Conservation (phyloP, 495 filamentous ascomycete genomes). For the Xylaria grammica region DNA sequence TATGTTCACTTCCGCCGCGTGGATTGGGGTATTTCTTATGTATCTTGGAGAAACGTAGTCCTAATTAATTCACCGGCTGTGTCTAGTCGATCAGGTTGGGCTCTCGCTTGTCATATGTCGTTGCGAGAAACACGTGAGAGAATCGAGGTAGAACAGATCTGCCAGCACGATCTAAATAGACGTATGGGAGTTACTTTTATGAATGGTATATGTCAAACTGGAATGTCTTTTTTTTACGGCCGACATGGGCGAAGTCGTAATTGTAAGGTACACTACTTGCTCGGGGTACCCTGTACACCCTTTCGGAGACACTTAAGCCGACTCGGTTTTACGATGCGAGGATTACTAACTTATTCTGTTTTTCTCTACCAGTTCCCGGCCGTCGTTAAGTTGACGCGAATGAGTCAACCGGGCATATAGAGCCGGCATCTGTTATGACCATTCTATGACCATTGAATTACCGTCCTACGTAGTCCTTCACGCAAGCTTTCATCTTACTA, state of each 20-base stretch:
- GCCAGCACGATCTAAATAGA: not conserved
- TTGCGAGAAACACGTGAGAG: not conserved
- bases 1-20: not conserved
- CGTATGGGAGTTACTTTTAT: not conserved
- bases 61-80: too few species aligned
- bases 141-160: not conserved
- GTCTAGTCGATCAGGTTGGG: not conserved
- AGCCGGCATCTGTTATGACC: not conserved
- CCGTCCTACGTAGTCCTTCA: not conserved
- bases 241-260: too few species aligned
- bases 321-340: not conserved
- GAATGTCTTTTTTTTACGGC: too few species aligned
- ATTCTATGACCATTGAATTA: not conserved
- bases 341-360: not conserved
- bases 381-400: not conserved
- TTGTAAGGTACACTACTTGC: not conserved
- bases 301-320: slow-evolving; percentile 4
- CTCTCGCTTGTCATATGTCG: not conserved
- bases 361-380: not conserved
- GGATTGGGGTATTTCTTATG: not conserved
- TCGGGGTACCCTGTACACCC: not conserved
- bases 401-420: not conserved
- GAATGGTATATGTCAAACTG: too few species aligned
- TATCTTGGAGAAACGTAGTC: too few species aligned
- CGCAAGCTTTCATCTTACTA: not conserved